Evolutionary conservation across 2,329 filamentous ascomycete genomes (phyloP).

Genomic region (Canariomyces notabilis): DNA sequence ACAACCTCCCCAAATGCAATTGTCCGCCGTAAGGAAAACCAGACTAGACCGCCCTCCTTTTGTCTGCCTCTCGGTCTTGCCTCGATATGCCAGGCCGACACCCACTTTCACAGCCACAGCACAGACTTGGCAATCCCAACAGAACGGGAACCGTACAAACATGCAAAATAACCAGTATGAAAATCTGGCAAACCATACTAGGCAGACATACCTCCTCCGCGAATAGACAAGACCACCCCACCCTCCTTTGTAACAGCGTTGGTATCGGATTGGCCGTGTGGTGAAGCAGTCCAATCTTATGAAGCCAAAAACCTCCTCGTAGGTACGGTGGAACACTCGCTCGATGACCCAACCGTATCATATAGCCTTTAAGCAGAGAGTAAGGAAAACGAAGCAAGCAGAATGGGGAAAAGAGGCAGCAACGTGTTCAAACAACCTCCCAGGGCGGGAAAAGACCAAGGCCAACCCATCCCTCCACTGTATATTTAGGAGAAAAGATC

Average conservation of each 20-base stretch:
- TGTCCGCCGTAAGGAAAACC: background rate
- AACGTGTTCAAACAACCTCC: constrained; percentile 10
- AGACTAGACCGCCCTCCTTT: background rate
- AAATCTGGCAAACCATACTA: background rate
- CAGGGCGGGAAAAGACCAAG: background rate
- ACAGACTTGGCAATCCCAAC: no score
- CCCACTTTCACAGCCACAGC: no score
- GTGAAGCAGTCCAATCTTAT: background rate
- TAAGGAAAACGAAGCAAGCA: constrained; percentile 1
- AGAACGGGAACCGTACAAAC: no score
- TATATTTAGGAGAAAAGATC: background rate
- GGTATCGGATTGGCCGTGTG: background rate
- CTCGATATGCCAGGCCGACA: no score
- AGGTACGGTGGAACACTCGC: no score
- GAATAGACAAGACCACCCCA: background rate
- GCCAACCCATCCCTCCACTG: background rate
- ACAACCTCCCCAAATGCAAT: background rate
- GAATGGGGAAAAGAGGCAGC: background rate
- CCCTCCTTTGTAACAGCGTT: background rate
- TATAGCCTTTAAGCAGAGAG: background rate
- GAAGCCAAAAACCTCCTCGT: background rate
- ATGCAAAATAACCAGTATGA: no score
- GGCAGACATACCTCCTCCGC: background rate
- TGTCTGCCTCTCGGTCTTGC: no score
- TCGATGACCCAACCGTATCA: no score